Evolutionary conservation across 768 basidiomycete genomes (phyloP).

Genomic region (Panaeolus cyanescens): DNA sequence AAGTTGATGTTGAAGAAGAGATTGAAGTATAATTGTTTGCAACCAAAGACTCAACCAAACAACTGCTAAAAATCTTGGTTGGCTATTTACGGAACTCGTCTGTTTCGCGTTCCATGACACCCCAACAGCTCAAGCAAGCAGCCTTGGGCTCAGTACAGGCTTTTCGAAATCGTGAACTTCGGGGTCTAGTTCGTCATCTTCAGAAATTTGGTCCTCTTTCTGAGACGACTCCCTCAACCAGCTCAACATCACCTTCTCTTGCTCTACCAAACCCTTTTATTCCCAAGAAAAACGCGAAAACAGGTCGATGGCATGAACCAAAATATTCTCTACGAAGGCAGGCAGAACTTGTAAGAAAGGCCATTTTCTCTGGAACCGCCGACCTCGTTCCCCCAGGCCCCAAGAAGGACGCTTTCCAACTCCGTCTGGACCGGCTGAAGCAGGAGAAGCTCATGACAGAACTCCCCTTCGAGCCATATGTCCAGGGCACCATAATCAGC

Average conservation of each 20-base stretch:
- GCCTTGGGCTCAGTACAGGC: conserved; percentile 9
- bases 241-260: conserved; percentile 16
- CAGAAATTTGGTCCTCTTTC: conserved; percentile 36
- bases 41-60: conserved; percentile 39
- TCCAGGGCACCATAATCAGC: background rate
- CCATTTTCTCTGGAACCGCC: conserved; percentile 51
- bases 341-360: conserved; percentile 76
- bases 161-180: conserved; percentile 37
- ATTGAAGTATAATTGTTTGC: conserved; percentile 25
- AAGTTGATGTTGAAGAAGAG: background rate
- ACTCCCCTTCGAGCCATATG: background rate
- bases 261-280: conserved; percentile 71
- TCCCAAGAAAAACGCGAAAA: conserved; percentile 30
- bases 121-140: background rate
- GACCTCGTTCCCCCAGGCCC: conserved; percentile 71
- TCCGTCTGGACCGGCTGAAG: conserved; percentile 19
- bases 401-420: conserved; percentile 40
- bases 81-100: background rate
- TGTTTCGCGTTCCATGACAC: background rate
- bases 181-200: conserved; percentile 36
- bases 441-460: conserved; percentile 8
- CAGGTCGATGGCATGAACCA: background rate
- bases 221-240: conserved; percentile 6
- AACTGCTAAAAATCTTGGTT: background rate
- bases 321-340: conserved; percentile 76